These are phyloP conservation scores for Musa troglodytarum DNA, from an alignment of 176 grass and related monocot species.

Conservation along the genomic window DNA sequence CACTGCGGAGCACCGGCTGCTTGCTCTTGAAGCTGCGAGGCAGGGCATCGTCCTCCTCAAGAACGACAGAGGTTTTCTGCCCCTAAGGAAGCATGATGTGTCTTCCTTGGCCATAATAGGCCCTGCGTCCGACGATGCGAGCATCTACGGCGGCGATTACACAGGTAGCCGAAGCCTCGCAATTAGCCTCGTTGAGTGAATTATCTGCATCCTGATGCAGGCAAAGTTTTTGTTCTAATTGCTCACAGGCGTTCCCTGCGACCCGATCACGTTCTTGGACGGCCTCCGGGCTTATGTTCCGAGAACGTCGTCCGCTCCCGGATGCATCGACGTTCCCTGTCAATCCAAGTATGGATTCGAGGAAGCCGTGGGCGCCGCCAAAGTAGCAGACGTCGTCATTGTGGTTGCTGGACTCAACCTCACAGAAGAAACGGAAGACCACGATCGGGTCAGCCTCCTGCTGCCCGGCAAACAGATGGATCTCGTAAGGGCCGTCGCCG, in stretches of 20 bases:
- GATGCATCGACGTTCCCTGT: conserved; percentile 53
- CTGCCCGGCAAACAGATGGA: conserved; percentile 80
- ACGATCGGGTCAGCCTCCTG: conserved; percentile 66
- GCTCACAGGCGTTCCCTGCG: conserved; percentile 59
- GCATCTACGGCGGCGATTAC: conserved; percentile 70
- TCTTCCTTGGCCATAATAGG: conserved; percentile 55
- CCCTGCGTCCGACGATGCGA: conserved; percentile 44
- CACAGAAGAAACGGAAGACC: conserved; percentile 77
- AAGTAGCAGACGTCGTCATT: conserved; percentile 44
- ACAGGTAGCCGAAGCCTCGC: conserved; percentile 30
- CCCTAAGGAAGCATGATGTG: conserved; percentile 48
- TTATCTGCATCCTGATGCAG: background rate
- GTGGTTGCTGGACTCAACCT: conserved; percentile 76
- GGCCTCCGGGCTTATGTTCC: conserved; percentile 53
- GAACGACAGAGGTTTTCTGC: conserved; percentile 64
- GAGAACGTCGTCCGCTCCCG: conserved; percentile 41
- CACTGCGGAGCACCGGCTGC: conserved; percentile 56
- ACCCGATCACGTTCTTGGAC: conserved; percentile 44
- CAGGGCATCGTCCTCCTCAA: conserved; percentile 84
- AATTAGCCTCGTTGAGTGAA: background rate
- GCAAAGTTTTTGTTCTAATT: conserved; percentile 13
- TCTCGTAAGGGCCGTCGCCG: conserved; percentile 39
- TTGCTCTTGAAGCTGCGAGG: conserved; percentile 67
- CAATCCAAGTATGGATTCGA: conserved; percentile 42
- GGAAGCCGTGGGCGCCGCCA: conserved; percentile 47